Percentiles rank a stretch among this genome's conserved stretches.
Evolutionary conservation across 2,329 filamentous ascomycete genomes (phyloP).

Genomic region (Nannizziopsis arthrosporioides): DNA sequence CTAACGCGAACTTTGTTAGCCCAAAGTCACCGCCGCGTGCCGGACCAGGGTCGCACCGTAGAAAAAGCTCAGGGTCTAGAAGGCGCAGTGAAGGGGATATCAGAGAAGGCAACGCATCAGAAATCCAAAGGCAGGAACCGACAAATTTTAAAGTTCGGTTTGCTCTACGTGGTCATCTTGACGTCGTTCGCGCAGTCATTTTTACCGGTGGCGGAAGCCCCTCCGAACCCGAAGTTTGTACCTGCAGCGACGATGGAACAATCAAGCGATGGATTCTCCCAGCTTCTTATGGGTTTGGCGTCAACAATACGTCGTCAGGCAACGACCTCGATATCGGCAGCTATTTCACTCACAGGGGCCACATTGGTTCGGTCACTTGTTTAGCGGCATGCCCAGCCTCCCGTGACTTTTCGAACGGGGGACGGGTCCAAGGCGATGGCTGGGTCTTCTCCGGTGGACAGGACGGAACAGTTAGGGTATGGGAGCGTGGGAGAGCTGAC

Average conservation of each 20-base stretch:
- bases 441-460: slow-evolving; percentile 98
- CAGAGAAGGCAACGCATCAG: slow-evolving; percentile 33
- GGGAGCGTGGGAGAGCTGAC: slow-evolving; percentile 88
- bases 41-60: slow-evolving; percentile 55
- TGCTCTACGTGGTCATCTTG: slow-evolving; percentile 79
- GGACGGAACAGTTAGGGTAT: slow-evolving; percentile 83
- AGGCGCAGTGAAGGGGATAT: slow-evolving; percentile 51
- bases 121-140: slow-evolving; percentile 48
- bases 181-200: slow-evolving; percentile 86
- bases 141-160: slow-evolving; percentile 86
- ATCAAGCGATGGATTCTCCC: slow-evolving; percentile 97
- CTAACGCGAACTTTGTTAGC: slow-evolving; percentile 62
- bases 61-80: slow-evolving; percentile 68
- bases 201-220: slow-evolving; percentile 95
- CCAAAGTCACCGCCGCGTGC: slow-evolving; percentile 66
- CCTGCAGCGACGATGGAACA: slow-evolving; percentile 85
- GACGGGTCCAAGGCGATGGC: slow-evolving; percentile 77
- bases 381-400: slow-evolving; percentile 78
- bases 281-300: slow-evolving; percentile 55
- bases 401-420: slow-evolving; percentile 79
- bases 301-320: slow-evolving; percentile 43
- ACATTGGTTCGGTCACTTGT: slow-evolving; percentile 78
- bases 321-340: slow-evolving; percentile 83
- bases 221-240: slow-evolving; percentile 93
- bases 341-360: slow-evolving; percentile 90